Percentiles rank a stretch among this genome's conserved stretches.
These are phyloP conservation scores for Bipolaris gigantea DNA, from an alignment of 2,329 filamentous ascomycete genomes.

Conservation along the genomic window DNA sequence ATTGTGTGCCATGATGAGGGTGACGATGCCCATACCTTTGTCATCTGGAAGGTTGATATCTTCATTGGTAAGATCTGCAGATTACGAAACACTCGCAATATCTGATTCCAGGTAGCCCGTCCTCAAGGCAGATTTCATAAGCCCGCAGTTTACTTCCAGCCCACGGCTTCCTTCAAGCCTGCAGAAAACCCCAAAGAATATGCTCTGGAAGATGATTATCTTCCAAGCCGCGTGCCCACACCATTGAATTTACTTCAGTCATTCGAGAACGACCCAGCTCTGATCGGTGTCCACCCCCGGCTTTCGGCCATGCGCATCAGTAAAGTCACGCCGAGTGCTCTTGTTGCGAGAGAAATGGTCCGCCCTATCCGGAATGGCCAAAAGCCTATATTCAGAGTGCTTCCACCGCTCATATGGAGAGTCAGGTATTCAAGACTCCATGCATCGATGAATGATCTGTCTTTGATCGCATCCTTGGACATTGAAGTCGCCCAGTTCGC, in stretches of 20 bases:
- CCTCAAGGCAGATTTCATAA: conserved; percentile 65
- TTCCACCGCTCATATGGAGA: conserved; percentile 71
- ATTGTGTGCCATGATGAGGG: conserved; percentile 35
- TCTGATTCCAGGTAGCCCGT: conserved; percentile 32
- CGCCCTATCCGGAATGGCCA: conserved; percentile 67
- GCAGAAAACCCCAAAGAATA: conserved; percentile 49
- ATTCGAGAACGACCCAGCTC: conserved; percentile 66
- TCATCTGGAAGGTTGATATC: conserved; percentile 46
- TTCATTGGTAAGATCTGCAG: conserved; percentile 35
- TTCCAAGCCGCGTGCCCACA: conserved; percentile 68
- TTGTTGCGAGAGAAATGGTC: conserved; percentile 60
- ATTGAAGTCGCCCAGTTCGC: conserved; percentile 73
- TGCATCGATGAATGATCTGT: conserved; percentile 53
- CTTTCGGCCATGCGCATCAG: conserved; percentile 75
- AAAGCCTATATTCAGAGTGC: conserved; percentile 64
- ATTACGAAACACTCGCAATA: background rate
- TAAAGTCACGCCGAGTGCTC: conserved; percentile 69
- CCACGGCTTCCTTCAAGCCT: conserved; percentile 59
- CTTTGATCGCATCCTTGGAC: conserved; percentile 71
- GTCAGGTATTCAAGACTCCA: conserved; percentile 71
- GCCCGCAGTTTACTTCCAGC: conserved; percentile 66
- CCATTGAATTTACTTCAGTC: conserved; percentile 78
- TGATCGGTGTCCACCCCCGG: conserved; percentile 64
- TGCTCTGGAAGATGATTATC: conserved; percentile 61
- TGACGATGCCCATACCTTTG: conserved; percentile 34